Percentiles rank a stretch among this genome's conserved stretches.
phyloP scores from a whole-genome alignment of 192 early-diverging fungal species.

The Umbelopsis isabellina region DNA sequence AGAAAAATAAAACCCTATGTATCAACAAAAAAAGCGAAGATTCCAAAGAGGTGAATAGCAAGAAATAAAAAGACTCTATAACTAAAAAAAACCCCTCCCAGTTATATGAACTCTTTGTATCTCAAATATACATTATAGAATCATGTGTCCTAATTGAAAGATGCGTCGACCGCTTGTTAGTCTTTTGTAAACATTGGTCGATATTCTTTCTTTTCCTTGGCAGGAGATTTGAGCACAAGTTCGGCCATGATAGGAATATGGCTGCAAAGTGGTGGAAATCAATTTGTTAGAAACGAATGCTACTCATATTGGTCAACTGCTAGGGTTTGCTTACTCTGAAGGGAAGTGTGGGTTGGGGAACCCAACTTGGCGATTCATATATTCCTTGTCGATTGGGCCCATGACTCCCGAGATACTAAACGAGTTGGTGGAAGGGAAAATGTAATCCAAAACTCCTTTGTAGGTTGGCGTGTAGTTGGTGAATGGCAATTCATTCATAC shows the following conservation, averaged over 20 bases:
- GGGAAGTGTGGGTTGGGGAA: conserved; percentile 93
- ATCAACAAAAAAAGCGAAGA: conserved; percentile 25
- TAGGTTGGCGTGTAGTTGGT: conserved; percentile 92
- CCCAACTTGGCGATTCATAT: conserved; percentile 78
- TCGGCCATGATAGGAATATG: conserved; percentile 77
- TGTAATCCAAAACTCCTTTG: conserved; percentile 90
- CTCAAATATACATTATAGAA: conserved; percentile 23
- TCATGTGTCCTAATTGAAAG: conserved; percentile 15
- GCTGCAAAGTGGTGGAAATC: conserved; percentile 24
- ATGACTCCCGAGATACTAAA: conserved; percentile 80
- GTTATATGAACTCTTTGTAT: conserved; percentile 10
- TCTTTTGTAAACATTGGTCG: not conserved
- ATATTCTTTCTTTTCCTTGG: conserved; percentile 36
- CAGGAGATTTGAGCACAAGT: conserved; percentile 62
- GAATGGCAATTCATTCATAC: conserved; percentile 78
- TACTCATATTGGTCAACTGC: not conserved
- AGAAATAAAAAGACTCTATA: conserved; percentile 24
- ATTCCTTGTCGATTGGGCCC: conserved; percentile 81
- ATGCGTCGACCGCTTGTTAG: conserved; percentile 9
- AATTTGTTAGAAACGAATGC: not conserved
- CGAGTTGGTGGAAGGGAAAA: conserved; percentile 84
- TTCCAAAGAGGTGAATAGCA: conserved; percentile 21
- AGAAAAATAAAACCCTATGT: conserved; percentile 22
- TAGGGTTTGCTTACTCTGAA: conserved; percentile 60
- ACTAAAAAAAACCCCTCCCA: not conserved